These are phyloP conservation scores for Fomitopsis serialis DNA, from an alignment of 768 basidiomycete genomes.

Conservation along the genomic window DNA sequence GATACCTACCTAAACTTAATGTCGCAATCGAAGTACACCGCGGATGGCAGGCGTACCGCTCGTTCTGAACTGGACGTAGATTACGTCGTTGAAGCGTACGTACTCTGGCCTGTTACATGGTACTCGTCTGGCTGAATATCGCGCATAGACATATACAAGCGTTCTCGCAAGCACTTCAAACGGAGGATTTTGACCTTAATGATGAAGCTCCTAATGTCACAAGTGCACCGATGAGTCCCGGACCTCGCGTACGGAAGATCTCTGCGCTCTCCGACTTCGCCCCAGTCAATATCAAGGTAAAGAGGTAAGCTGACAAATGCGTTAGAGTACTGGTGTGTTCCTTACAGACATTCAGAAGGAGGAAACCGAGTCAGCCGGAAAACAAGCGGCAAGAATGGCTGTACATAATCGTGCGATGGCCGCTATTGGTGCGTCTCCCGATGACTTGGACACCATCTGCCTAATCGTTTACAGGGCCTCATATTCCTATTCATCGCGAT, in stretches of 20 bases:
- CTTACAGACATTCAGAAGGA: slow-evolving; percentile 24
- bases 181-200: slow-evolving; percentile 1
- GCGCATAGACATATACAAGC: slow-evolving; percentile 57
- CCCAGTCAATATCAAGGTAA: slow-evolving; percentile 82
- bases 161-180: slow-evolving; percentile 66
- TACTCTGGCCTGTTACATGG: not conserved
- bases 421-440: slow-evolving; percentile 57
- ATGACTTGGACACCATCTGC: not conserved
- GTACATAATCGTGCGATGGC: slow-evolving; percentile 81
- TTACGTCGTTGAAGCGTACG: slow-evolving; percentile 69
- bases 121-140: not conserved
- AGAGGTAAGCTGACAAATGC: slow-evolving; percentile 42
- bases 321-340: not conserved
- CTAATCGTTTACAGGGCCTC: slow-evolving; percentile 47
- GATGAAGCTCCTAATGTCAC: slow-evolving; percentile 7
- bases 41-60: not conserved
- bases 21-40: not conserved
- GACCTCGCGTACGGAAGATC: slow-evolving; percentile 66
- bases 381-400: slow-evolving; percentile 64
- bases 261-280: slow-evolving; percentile 85
- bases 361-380: slow-evolving; percentile 25
- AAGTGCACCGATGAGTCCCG: slow-evolving; percentile 15
- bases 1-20: not conserved
- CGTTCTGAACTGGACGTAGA: slow-evolving; percentile 36
- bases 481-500: slow-evolving; percentile 79